phyloP scores from a whole-genome alignment of 108 stramenopile genomes.

The Pinguiococcus pyrenoidosus region DNA sequence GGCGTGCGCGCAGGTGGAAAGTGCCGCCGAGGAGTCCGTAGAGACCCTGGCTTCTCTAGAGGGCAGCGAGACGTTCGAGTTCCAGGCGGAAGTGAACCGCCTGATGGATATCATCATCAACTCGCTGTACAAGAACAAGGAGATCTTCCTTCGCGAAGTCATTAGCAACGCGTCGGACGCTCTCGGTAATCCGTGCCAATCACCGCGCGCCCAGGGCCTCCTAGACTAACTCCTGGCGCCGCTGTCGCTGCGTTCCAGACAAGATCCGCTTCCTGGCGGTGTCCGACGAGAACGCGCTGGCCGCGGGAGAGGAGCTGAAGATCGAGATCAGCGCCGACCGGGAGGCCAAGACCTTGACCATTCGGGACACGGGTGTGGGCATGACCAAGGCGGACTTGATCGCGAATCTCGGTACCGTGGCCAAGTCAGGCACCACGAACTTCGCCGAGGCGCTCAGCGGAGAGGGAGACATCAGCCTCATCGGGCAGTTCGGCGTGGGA shows the following conservation, averaged over 20 bases:
- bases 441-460: slow-evolving; percentile 82
- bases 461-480: slow-evolving; percentile 61
- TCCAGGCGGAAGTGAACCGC: slow-evolving; percentile 93
- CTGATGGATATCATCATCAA: slow-evolving; percentile 99
- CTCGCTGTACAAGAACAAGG: slow-evolving; percentile 98
- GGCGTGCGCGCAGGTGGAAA: no score
- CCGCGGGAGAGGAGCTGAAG: slow-evolving; percentile 59
- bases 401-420: slow-evolving; percentile 95
- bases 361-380: slow-evolving; percentile 89
- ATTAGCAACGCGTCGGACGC: slow-evolving; percentile 98
- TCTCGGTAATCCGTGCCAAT: no score
- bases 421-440: slow-evolving; percentile 95
- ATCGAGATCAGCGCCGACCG: slow-evolving; percentile 75
- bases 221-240: no score
- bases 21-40: no score
- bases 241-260: no score
- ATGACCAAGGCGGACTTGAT: slow-evolving; percentile 91
- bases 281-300: slow-evolving; percentile 61
- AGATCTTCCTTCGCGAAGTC: slow-evolving; percentile 47
- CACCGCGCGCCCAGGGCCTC: no score
- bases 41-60: no score
- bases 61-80: slow-evolving; percentile 47
- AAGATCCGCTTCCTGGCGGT: slow-evolving; percentile 90
- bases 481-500: slow-evolving; percentile 99
- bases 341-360: slow-evolving; percentile 76